A percentile compares a stretch with the other conserved stretches of the same genome.
phyloP scores from a whole-genome alignment of 768 basidiomycete genomes.

The Sporobolomyces phaffii region DNA sequence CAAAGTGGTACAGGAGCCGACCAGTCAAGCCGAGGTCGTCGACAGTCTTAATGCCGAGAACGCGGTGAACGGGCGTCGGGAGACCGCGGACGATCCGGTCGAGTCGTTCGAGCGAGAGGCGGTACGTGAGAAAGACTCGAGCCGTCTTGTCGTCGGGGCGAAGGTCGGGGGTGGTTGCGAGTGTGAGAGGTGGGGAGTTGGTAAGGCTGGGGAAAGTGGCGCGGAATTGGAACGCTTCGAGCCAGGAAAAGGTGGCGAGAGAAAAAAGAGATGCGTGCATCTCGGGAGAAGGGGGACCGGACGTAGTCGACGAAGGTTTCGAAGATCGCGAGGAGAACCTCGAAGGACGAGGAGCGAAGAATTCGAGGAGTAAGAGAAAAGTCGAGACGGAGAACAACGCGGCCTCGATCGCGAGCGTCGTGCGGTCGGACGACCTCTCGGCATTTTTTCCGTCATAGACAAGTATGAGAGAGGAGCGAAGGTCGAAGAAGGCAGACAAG shows the following conservation, averaged over 20 bases:
- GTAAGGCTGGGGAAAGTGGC: constrained; percentile 23
- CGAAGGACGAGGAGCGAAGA: constrained; percentile 21
- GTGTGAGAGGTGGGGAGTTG: background rate
- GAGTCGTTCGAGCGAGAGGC: constrained; percentile 26
- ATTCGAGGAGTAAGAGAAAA: constrained; percentile 30
- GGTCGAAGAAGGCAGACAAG: constrained; percentile 39
- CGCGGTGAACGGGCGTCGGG: background rate
- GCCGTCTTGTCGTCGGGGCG: constrained; percentile 44
- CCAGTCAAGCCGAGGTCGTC: constrained; percentile 18
- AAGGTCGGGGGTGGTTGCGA: constrained; percentile 39
- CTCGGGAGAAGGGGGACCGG: constrained; percentile 30
- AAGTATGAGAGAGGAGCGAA: constrained; percentile 37
- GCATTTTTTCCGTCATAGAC: background rate
- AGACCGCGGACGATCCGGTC: background rate
- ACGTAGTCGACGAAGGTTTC: constrained; percentile 9
- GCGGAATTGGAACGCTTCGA: constrained; percentile 25
- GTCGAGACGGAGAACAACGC: constrained; percentile 20
- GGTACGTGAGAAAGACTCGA: constrained; percentile 41
- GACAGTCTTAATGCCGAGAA: background rate
- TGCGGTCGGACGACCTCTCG: background rate
- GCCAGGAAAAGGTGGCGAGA: constrained; percentile 38
- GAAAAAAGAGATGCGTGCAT: constrained; percentile 39
- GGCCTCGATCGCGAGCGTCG: constrained; percentile 8
- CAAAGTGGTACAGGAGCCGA: constrained; percentile 24
- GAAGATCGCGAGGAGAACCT: constrained; percentile 22